Evolutionary conservation across 257 asterid species (phyloP).

Genomic region (Solanum paucissectum): DNA sequence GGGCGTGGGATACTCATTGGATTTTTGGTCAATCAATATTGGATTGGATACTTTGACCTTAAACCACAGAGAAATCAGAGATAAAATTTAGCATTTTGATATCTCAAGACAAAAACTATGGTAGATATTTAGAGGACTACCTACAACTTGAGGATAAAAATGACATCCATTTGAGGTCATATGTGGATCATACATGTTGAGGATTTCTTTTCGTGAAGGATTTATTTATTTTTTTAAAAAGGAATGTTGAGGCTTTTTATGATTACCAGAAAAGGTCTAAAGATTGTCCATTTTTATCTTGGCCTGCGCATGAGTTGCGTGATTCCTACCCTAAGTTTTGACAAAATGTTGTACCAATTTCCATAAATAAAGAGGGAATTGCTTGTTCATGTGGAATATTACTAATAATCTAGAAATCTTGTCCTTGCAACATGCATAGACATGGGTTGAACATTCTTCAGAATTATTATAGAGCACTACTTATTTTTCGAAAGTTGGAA

Average conservation of each 20-base stretch:
- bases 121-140: not conserved
- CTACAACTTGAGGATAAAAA: not conserved
- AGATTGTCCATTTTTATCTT: not conserved
- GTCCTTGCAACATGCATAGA: not conserved
- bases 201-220: not conserved
- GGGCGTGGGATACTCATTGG: not conserved
- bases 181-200: not conserved
- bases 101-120: not conserved
- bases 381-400: not conserved
- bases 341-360: not conserved
- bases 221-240: not conserved
- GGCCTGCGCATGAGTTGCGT: not conserved
- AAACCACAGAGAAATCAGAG: not conserved
- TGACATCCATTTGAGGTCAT: not conserved
- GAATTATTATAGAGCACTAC: not conserved
- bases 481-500: not conserved
- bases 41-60: not conserved
- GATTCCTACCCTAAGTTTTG: not conserved
- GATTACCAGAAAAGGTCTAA: not conserved
- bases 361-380: not conserved
- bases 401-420: not conserved
- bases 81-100: not conserved
- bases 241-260: not conserved
- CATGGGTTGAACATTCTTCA: not conserved
- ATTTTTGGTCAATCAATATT: not conserved